These are phyloP conservation scores for Brassica juncea DNA, from an alignment of 345 rosid species.

Conservation along the genomic window DNA sequence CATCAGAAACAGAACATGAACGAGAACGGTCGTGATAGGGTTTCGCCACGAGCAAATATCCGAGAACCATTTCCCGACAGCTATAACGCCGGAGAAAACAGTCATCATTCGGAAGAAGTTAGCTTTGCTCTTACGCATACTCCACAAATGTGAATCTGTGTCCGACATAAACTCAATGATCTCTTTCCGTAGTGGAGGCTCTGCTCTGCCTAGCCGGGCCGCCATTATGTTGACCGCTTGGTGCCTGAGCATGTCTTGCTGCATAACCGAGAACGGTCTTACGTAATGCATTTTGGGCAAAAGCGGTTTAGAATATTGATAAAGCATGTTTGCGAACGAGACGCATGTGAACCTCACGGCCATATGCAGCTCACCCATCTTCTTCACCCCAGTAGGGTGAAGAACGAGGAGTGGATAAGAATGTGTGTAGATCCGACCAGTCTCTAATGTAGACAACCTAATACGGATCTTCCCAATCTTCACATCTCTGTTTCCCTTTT, in stretches of 20 bases:
- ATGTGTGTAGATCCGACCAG: constrained; percentile 87
- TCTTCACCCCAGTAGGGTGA: constrained; percentile 86
- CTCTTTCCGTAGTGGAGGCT: constrained; percentile 92
- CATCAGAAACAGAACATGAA: constrained; percentile 82
- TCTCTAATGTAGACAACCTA: constrained; percentile 85
- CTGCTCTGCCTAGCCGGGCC: constrained; percentile 76
- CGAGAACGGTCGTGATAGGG: constrained; percentile 82
- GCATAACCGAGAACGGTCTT: constrained; percentile 81
- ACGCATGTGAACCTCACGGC: constrained; percentile 83
- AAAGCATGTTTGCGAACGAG: constrained; percentile 85
- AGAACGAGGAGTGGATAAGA: constrained; percentile 89
- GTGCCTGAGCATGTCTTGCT: constrained; percentile 82
- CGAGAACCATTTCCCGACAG: constrained; percentile 79
- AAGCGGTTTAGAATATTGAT: constrained; percentile 77
- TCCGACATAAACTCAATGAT: constrained; percentile 95
- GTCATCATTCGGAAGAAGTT: constrained; percentile 85
- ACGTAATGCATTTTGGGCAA: constrained; percentile 93
- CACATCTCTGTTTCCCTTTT: constrained; percentile 62
- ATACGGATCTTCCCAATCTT: constrained; percentile 96
- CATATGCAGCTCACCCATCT: constrained; percentile 95
- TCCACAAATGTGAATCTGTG: constrained; percentile 93
- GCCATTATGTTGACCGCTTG: constrained; percentile 87
- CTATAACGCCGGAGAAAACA: constrained; percentile 72
- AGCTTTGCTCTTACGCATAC: constrained; percentile 96
- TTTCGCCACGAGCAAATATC: constrained; percentile 89